Evolutionary conservation across 1,284 basidiomycete genomes (phyloP).

Genomic region (Pseudozyma sp.): DNA sequence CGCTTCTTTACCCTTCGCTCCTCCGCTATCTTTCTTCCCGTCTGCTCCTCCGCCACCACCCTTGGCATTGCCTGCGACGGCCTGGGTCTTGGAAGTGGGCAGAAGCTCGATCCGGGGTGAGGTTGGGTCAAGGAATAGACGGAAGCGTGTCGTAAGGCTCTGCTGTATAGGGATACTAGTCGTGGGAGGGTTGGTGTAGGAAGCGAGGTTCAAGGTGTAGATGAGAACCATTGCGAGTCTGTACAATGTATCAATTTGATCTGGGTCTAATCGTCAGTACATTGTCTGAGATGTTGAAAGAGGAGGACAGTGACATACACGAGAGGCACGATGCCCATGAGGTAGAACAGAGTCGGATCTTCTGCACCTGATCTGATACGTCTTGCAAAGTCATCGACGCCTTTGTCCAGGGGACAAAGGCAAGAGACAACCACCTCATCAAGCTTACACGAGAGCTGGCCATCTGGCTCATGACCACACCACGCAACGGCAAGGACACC

Average conservation of each 20-base stretch:
- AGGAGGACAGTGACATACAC: constrained; percentile 22
- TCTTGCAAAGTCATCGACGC: constrained; percentile 10
- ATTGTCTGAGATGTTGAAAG: background rate
- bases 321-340: constrained; percentile 33
- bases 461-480: constrained; percentile 66
- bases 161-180: background rate
- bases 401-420: constrained; percentile 78
- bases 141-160: constrained; percentile 18
- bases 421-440: constrained; percentile 95
- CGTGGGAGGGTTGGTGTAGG: constrained; percentile 26
- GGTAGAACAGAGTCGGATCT: constrained; percentile 26
- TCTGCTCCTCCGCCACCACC: constrained; percentile 5
- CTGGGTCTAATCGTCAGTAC: background rate
- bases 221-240: constrained; percentile 36
- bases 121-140: constrained; percentile 20
- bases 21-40: constrained; percentile 10
- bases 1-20: constrained; percentile 3
- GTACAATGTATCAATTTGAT: background rate
- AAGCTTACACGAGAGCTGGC: constrained; percentile 93
- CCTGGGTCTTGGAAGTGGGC: constrained; percentile 5
- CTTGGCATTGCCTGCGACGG: constrained; percentile 1
- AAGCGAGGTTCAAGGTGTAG: constrained; percentile 28
- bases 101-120: constrained; percentile 30
- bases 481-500: constrained; percentile 51
- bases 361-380: constrained; percentile 23